Conservation (phyloP, 1,139 yeast genomes). For the Neolecta irregularis region DNA sequence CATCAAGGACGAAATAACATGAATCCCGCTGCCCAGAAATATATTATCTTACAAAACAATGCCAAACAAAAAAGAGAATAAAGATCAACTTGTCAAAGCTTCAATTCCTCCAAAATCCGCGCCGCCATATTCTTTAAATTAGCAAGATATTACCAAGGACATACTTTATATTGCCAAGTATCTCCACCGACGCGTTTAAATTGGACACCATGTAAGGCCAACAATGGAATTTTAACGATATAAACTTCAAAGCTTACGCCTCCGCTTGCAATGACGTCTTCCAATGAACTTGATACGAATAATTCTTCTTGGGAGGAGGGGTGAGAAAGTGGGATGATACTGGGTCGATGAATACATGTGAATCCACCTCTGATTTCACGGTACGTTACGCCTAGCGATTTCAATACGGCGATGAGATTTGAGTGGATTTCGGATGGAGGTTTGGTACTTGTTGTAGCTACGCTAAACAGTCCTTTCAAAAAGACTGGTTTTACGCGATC, state of each 20-base stretch:
- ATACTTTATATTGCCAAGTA: slow-evolving; percentile 53
- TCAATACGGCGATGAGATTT: slow-evolving; percentile 65
- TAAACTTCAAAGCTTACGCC: slow-evolving; percentile 78
- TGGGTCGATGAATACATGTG: slow-evolving; percentile 58
- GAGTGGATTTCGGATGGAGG: slow-evolving; percentile 79
- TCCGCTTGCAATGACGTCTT: slow-evolving; percentile 19
- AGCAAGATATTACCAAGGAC: too few species aligned
- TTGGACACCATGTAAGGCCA: slow-evolving; percentile 85
- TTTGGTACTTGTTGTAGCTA: slow-evolving; percentile 87
- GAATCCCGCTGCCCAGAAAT: too few species aligned
- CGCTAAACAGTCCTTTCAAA: slow-evolving; percentile 87
- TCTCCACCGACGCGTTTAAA: slow-evolving; percentile 87
- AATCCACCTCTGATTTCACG: slow-evolving; percentile 93
- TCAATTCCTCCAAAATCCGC: slow-evolving; percentile 63
- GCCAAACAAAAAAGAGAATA: too few species aligned
- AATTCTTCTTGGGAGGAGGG: neutral
- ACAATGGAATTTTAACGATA: slow-evolving; percentile 81
- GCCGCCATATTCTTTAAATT: slow-evolving; percentile 86
- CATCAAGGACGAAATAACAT: too few species aligned
- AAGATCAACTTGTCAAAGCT: too few species aligned
- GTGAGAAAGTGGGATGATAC: slow-evolving; percentile 12
- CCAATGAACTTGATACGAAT: neutral
- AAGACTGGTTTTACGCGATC: slow-evolving; percentile 54
- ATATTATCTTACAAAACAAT: too few species aligned
- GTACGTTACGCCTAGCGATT: slow-evolving; percentile 61